phyloP scores from a whole-genome alignment of 2,329 filamentous ascomycete species.

The Talaromyces sp. region DNA sequence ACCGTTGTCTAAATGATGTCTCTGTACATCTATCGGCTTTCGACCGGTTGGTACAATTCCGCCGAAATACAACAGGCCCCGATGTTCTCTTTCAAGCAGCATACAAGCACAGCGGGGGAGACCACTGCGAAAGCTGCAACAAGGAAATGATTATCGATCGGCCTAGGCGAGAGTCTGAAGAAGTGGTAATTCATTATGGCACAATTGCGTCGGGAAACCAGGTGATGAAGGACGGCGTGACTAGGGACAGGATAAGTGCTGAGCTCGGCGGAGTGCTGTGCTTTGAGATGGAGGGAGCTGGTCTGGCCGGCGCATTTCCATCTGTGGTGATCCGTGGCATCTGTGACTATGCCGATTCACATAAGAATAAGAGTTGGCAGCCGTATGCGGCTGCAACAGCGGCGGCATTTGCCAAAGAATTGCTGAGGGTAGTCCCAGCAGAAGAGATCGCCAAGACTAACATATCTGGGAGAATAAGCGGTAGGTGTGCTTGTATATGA shows the following conservation, averaged over 20 bases:
- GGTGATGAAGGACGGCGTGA: slow-evolving; percentile 22
- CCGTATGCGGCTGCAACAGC: slow-evolving; percentile 31
- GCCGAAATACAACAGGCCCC: background rate
- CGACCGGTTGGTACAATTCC: slow-evolving; percentile 12
- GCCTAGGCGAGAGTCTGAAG: background rate
- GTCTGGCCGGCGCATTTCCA: slow-evolving; percentile 28
- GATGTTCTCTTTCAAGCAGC: slow-evolving; percentile 10
- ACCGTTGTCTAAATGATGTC: slow-evolving; percentile 4
- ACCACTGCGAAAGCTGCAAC: background rate
- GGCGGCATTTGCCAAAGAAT: slow-evolving; percentile 27
- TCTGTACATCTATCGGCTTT: slow-evolving; percentile 4
- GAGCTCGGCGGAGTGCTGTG: slow-evolving; percentile 21
- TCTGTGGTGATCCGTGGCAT: slow-evolving; percentile 42
- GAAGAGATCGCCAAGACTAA: slow-evolving; percentile 7
- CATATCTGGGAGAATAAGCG: slow-evolving; percentile 9
- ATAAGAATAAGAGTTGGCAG: slow-evolving; percentile 40
- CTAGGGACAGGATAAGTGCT: slow-evolving; percentile 16
- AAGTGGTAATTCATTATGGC: slow-evolving; percentile 22
- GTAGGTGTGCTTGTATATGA: slow-evolving; percentile 4
- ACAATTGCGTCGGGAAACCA: slow-evolving; percentile 25
- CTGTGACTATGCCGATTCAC: slow-evolving; percentile 40
- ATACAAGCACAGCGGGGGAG: slow-evolving; percentile 4
- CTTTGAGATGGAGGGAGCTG: slow-evolving; percentile 32
- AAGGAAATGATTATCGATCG: slow-evolving; percentile 11
- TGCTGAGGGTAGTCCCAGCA: slow-evolving; percentile 1